Conservation (phyloP, 176 grass and related monocot species). For the Microstegium vimineum region DNA sequence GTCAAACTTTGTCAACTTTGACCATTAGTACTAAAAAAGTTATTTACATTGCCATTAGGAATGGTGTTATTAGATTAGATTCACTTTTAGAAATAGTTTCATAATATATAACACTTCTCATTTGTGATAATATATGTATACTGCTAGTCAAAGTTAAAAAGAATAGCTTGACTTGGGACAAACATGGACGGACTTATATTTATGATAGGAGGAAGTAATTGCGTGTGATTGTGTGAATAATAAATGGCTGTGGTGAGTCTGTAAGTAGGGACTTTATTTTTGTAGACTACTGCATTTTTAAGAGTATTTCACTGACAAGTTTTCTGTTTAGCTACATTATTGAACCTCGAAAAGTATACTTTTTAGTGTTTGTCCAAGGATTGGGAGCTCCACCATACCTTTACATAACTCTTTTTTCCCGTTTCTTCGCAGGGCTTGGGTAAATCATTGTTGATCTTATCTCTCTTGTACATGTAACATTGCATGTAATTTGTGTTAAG, state of each 20-base stretch:
- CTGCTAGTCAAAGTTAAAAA: neutral
- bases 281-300: neutral
- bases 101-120: neutral
- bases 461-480: conserved; percentile 44
- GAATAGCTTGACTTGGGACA: neutral
- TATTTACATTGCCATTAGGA: neutral
- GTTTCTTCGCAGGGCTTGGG: conserved; percentile 64
- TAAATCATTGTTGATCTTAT: conserved; percentile 39
- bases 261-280: neutral
- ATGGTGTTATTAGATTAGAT: neutral
- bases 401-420: neutral
- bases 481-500: conserved; percentile 47
- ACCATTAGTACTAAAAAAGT: neutral
- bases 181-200: neutral
- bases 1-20: neutral
- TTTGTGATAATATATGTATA: neutral
- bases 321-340: neutral
- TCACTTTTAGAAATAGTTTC: neutral
- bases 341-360: neutral
- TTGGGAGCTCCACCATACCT: neutral
- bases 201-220: neutral
- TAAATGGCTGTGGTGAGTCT: neutral
- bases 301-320: neutral
- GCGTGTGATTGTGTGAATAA: neutral
- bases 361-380: neutral